Conservation (phyloP, 2,329 filamentous ascomycete genomes). For the Periconia sp. region DNA sequence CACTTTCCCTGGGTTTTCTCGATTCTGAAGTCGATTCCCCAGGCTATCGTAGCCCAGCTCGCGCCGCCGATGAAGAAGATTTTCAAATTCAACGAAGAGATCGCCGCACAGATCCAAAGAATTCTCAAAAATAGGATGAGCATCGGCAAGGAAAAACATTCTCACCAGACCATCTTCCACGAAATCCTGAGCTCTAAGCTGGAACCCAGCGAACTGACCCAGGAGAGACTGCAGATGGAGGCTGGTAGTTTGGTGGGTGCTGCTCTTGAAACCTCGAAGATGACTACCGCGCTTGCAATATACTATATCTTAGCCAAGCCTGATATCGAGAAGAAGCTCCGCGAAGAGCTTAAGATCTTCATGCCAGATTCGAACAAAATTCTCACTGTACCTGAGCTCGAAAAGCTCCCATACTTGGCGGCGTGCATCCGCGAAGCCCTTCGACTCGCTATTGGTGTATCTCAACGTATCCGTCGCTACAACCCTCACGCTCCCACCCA, state of each 20-base stretch:
- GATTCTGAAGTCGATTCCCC: no score
- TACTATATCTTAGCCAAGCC: slow-evolving; percentile 24
- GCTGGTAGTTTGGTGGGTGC: slow-evolving; percentile 22
- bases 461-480: background rate
- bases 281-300: slow-evolving; percentile 3
- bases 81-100: background rate
- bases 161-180: slow-evolving; percentile 6
- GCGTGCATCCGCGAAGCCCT: slow-evolving; percentile 26
- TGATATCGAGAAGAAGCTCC: background rate
- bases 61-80: background rate
- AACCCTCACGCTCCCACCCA: background rate
- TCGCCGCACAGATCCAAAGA: no score
- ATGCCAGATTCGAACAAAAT: slow-evolving; percentile 10
- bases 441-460: background rate
- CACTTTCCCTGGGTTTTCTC: no score
- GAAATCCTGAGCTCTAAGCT: slow-evolving; percentile 4
- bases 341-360: slow-evolving; percentile 16
- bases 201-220: background rate
- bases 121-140: no score
- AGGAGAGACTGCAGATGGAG: slow-evolving; percentile 16
- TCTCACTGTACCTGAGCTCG: slow-evolving; percentile 10
- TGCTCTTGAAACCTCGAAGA: slow-evolving; percentile 22
- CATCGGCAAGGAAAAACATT: background rate
- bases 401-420: slow-evolving; percentile 26
- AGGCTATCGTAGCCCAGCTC: no score